Conservation (phyloP, 2,329 filamentous ascomycete genomes). For the Rhynchosporium graminicola region DNA sequence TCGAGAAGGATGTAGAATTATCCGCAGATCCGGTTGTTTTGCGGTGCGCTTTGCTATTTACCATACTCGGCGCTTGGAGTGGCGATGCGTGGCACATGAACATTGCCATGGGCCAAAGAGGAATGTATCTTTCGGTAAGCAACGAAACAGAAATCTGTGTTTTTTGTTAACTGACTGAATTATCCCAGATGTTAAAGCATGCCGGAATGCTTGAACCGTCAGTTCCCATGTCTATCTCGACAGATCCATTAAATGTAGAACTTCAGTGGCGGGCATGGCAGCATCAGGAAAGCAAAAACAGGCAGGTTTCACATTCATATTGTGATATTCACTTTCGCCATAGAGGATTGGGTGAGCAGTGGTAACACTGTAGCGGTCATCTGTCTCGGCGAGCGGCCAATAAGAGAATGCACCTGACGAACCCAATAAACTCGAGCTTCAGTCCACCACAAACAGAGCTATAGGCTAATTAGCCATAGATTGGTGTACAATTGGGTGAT, state of each 20-base stretch:
- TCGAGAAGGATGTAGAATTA: slow-evolving; percentile 71
- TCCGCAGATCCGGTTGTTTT: slow-evolving; percentile 65
- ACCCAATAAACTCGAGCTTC: background rate
- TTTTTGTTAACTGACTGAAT: background rate
- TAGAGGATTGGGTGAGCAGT: background rate
- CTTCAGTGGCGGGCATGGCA: slow-evolving; percentile 65
- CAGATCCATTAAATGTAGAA: slow-evolving; percentile 48
- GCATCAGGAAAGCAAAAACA: slow-evolving; percentile 62
- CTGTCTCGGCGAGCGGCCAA: slow-evolving; percentile 1
- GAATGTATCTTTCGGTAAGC: slow-evolving; percentile 67
- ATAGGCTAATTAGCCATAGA: slow-evolving; percentile 43
- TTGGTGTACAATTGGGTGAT: slow-evolving; percentile 76
- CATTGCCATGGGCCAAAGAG: slow-evolving; percentile 71
- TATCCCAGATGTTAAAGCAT: slow-evolving; percentile 63
- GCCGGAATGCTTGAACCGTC: slow-evolving; percentile 64
- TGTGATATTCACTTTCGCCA: background rate
- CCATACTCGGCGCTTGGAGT: slow-evolving; percentile 69
- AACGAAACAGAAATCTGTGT: background rate
- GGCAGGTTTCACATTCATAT: slow-evolving; percentile 45
- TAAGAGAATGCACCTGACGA: background rate
- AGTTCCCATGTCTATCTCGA: slow-evolving; percentile 45
- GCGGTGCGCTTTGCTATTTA: slow-evolving; percentile 67
- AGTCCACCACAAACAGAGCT: background rate
- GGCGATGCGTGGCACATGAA: slow-evolving; percentile 80
- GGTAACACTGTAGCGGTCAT: slow-evolving; percentile 12